Evolutionary conservation across 768 basidiomycete species (phyloP), one percentile per base, ranked within the genome.

Genomic region (Antrodiella citrinella): DNA sequence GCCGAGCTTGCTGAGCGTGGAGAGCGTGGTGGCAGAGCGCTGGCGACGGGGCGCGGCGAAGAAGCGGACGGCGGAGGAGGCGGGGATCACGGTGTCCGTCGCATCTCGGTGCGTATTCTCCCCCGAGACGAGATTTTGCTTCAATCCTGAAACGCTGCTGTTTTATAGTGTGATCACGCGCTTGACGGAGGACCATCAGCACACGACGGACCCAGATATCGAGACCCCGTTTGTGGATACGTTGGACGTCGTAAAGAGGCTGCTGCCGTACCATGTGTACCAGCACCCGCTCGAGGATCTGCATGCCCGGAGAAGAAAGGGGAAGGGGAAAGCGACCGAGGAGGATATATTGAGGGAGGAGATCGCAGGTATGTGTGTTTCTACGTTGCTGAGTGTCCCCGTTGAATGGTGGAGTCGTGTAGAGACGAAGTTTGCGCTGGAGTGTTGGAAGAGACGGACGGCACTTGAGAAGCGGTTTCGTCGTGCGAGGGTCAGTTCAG

Each of bases 221-320:
- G 84, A 89, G 45, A 72, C 79, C 0, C 82, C 87, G 1, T 91
- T 91, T 57, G 53, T 58, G 12, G 80, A 86, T 57, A 65, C 71
- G 7, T 59, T 66, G 4, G 89, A 91, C 60, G 82, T 72, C 2
- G 71, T 89, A 20, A 74, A 77, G n/a, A 76, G 87, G 45, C 71
- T 91, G 19, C 69, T 91, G 19, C 87, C 89, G 0, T 91, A 87
- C 58, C 89, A 91, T 59, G 66, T 91, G 45, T 88, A 83, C 55
- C 84, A 84, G 54, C 84, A 87, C 52, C 87, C 87, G 0, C 67
- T 66, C 50, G 81, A 84, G 42, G 89, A 91, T 55, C 56, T 87
- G 55, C 63, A 26, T 26, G 25, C 57, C 23, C 60, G 71, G 25
- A 4, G 56, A 43, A 55, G 62, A 45, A 86, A 86, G 62, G 81